Conservation (phyloP, 768 basidiomycete species). For the Suillus occidentalis region DNA sequence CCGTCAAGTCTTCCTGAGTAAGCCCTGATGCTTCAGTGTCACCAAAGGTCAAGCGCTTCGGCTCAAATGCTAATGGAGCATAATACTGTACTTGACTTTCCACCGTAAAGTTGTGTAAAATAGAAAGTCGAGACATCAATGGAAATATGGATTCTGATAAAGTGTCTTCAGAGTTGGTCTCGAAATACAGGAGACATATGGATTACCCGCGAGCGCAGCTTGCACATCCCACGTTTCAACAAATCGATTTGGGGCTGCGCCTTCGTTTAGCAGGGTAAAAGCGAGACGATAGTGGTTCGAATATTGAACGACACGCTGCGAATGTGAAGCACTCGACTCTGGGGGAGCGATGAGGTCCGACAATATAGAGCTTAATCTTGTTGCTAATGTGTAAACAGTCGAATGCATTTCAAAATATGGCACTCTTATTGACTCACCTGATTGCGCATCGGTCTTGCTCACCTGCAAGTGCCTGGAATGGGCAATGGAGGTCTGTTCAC, state of each 20-base stretch:
- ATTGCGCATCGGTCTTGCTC: slow-evolving; percentile 22
- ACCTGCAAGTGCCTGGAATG: slow-evolving; percentile 22
- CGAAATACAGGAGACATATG: slow-evolving; percentile 14
- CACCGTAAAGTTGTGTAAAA: slow-evolving; percentile 87
- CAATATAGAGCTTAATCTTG: slow-evolving; percentile 40
- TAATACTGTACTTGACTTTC: slow-evolving; percentile 95
- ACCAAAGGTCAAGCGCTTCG: slow-evolving; percentile 36
- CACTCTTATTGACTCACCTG: slow-evolving; percentile 24
- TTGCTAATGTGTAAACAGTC: slow-evolving; percentile 28
- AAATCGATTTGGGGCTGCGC: slow-evolving; percentile 63
- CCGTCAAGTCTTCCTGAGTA: slow-evolving; percentile 79
- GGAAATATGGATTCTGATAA: slow-evolving; percentile 68
- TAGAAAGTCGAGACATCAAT: slow-evolving; percentile 54
- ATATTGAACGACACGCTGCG: slow-evolving; percentile 67
- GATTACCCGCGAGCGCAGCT: slow-evolving; percentile 61
- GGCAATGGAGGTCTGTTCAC: slow-evolving; percentile 23
- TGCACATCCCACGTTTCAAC: slow-evolving; percentile 75
- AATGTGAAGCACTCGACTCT: slow-evolving; percentile 46
- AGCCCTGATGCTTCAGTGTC: slow-evolving; percentile 52
- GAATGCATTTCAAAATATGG: slow-evolving; percentile 9
- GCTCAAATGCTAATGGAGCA: slow-evolving; percentile 83
- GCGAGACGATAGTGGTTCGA: slow-evolving; percentile 80
- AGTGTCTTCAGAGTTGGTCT: slow-evolving; percentile 16
- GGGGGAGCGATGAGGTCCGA: slow-evolving; percentile 40
- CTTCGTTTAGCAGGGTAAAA: slow-evolving; percentile 93